Evolutionary conservation across 2,329 filamentous ascomycete genomes (phyloP), one percentile per base, ranked within the genome.

Genomic region (Claviceps spartinae): DNA sequence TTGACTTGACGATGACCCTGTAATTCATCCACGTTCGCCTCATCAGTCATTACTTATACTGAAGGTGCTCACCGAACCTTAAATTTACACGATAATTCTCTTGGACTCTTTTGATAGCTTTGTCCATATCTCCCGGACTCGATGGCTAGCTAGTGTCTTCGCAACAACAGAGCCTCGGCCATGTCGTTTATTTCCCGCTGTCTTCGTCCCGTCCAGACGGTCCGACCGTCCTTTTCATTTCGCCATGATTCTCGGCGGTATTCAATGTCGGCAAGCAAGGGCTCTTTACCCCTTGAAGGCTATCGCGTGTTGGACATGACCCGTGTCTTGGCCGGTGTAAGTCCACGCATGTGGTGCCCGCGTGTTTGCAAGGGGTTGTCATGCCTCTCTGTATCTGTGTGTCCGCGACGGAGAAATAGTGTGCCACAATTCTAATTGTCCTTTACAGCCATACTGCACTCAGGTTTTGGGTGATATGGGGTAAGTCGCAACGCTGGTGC

Each of bases 301-400:
- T 85, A 93, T 60, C 82, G 86, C 52, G 90, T 97, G 14, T 76
- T 98, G 56, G 93, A 98, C 66, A 94, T 98, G 89, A 97, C 91
- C 3, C 80, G 93, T 70, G 93, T 98, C 1, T 72, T 98, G 57
- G 93, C 93, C 56, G 93, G 93, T 53, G 91, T 96, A 74, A 70
- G 85, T 76, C 30, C 52, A 47, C 30, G 8, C 52, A 47, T 38
- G 8, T 22, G 37, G 22, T 24, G n/a, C 5, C 41, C 11, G 36
- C 20, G 14, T 24, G 30, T 11, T 34, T 34, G 30, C 30, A 9
- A 34, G 9, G 30, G 30, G 30, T 3, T 34, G 9, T 34, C 30
- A 34, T 9, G 30, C 30, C 30, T 34, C 30, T 34, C 9, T 34
- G 9, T 11, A 2, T 30, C 9, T 34, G 9, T 11, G 8, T 30